phyloP scores from a whole-genome alignment of 495 filamentous ascomycete species.

The Daldinia caldariorum region DNA sequence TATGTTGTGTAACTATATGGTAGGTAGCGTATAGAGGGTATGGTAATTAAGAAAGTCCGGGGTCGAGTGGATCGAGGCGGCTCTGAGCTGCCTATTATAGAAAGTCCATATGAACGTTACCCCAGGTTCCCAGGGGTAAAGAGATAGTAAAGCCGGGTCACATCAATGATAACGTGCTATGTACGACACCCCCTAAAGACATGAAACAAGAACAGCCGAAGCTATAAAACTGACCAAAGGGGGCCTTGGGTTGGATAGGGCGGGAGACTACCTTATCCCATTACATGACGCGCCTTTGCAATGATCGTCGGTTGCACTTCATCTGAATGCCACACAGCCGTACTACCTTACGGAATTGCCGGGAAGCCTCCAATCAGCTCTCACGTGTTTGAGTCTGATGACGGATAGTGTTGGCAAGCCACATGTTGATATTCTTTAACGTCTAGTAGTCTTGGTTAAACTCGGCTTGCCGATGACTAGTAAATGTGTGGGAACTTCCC shows the following conservation, averaged over 20 bases:
- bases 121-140: constrained; percentile 31
- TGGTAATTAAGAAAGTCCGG: constrained; percentile 16
- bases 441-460: not conserved
- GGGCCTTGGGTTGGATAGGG: constrained; percentile 31
- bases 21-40: not conserved
- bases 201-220: constrained; percentile 39
- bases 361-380: not conserved
- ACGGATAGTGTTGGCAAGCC: not conserved
- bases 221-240: constrained; percentile 2
- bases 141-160: constrained; percentile 17
- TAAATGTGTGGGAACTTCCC: not conserved
- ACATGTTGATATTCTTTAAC: not conserved
- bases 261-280: constrained; percentile 27
- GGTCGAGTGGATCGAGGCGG: constrained; percentile 21
- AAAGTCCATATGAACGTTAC: constrained; percentile 42
- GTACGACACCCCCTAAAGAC: not conserved
- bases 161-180: constrained; percentile 4
- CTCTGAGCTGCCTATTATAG: constrained; percentile 36
- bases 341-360: not conserved
- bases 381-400: not conserved
- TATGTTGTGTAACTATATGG: not conserved
- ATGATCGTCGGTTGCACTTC: constrained; percentile 40
- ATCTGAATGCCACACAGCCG: constrained; percentile 13
- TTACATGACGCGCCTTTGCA: constrained; percentile 21
- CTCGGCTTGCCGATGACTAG: not conserved